Conservation (phyloP, 1,139 yeast species). For the Candida tropicalis region DNA sequence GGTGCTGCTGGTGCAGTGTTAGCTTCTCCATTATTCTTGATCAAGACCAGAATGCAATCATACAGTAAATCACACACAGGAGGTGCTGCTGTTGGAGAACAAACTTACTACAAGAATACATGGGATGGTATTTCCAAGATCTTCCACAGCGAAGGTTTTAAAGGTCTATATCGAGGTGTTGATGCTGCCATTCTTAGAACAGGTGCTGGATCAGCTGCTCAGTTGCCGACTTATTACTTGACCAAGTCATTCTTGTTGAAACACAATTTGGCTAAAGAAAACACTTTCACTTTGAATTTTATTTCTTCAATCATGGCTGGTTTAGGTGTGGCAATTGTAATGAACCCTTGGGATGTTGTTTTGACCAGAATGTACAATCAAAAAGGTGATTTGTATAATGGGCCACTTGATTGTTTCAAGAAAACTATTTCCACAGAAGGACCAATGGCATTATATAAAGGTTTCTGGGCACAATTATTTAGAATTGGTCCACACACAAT, state of each 20-base stretch:
- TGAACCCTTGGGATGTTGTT: conserved; percentile 97
- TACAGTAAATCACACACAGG: conserved; percentile 52
- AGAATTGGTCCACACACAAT: conserved; percentile 96
- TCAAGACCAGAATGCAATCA: conserved; percentile 96
- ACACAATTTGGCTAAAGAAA: conserved; percentile 51
- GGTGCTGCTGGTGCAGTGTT: conserved; percentile 89
- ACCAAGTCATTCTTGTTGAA: conserved; percentile 62
- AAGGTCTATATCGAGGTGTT: conserved; percentile 85
- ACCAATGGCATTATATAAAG: conserved; percentile 85
- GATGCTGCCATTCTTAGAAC: conserved; percentile 95
- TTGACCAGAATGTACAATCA: conserved; percentile 94
- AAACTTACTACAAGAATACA: conserved; percentile 77
- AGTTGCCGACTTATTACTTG: conserved; percentile 86
- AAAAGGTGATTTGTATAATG: conserved; percentile 81
- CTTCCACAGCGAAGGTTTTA: conserved; percentile 67
- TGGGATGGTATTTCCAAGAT: conserved; percentile 70
- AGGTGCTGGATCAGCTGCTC: conserved; percentile 95
- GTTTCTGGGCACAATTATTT: conserved; percentile 88
- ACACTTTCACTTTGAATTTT: conserved; percentile 74
- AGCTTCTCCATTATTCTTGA: conserved; percentile 89
- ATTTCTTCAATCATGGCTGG: conserved; percentile 81
- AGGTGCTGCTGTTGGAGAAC: conserved; percentile 75
- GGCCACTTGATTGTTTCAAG: conserved; percentile 84
- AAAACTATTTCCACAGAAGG: conserved; percentile 88
- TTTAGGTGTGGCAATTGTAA: conserved; percentile 87